These are phyloP conservation scores for Diospyros lotus DNA, from an alignment of 148 eudicot species.

Conservation along the genomic window DNA sequence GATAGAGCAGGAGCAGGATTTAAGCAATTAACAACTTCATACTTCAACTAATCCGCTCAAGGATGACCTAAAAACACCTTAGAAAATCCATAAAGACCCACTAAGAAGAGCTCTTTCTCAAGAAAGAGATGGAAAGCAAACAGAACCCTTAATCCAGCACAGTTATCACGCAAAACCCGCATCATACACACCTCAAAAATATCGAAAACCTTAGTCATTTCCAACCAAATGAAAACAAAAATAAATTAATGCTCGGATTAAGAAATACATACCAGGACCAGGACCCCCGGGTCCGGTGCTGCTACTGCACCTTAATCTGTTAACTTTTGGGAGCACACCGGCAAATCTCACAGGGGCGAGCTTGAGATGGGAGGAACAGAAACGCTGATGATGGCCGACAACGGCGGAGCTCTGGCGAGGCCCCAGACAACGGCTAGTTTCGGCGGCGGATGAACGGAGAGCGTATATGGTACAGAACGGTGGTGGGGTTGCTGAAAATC, in stretches of 20 bases:
- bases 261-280: conserved; percentile 15
- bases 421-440: conserved; percentile 2
- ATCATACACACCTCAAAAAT: neutral
- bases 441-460: neutral
- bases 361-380: conserved; percentile 7
- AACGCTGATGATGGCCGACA: conserved; percentile 7
- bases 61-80: too few species aligned
- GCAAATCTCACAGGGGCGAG: neutral
- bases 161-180: neutral
- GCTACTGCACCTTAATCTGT: conserved; percentile 26
- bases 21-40: too few species aligned
- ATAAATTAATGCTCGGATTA: neutral
- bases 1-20: too few species aligned
- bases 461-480: neutral
- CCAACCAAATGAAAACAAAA: neutral
- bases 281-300: conserved; percentile 29
- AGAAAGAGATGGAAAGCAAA: neutral
- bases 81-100: too few species aligned
- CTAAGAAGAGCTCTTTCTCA: too few species aligned
- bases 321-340: neutral
- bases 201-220: neutral
- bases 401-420: conserved; percentile 1
- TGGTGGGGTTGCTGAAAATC: conserved; percentile 18
- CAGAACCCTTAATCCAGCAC: neutral
- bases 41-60: too few species aligned